Conservation (phyloP, 192 early-diverging fungal species). For the Oehlia diaphana region DNA sequence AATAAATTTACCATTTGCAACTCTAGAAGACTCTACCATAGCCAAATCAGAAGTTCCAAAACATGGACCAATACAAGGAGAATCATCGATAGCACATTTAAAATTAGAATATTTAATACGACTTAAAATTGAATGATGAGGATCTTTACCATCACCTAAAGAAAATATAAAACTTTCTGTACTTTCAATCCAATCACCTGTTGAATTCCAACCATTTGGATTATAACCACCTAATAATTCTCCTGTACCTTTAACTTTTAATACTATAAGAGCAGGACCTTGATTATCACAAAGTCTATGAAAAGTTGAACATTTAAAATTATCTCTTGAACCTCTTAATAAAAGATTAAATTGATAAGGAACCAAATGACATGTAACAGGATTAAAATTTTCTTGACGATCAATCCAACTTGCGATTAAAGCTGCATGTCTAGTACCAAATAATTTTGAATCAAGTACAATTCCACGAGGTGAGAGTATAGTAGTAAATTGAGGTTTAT, state of each 20-base stretch:
- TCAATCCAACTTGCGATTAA: constrained; percentile 20
- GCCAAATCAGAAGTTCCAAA: background rate
- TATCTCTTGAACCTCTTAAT: constrained; percentile 8
- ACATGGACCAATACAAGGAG: constrained; percentile 1
- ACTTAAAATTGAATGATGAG: background rate
- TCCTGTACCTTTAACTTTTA: constrained; percentile 7
- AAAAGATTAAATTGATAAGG: constrained; percentile 12
- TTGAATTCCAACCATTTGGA: constrained; percentile 5
- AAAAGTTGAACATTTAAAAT: background rate
- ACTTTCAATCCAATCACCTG: background rate
- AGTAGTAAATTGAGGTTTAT: background rate
- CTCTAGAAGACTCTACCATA: background rate
- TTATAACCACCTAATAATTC: constrained; percentile 11
- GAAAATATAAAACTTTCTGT: constrained; percentile 21
- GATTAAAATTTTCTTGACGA: background rate
- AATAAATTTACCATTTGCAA: background rate
- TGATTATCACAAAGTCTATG: constrained; percentile 14
- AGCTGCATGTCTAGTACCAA: background rate
- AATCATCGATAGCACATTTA: background rate
- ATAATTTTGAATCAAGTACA: background rate
- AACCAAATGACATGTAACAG: background rate
- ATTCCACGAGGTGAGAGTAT: background rate
- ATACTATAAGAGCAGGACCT: background rate
- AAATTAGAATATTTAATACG: background rate
- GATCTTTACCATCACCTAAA: constrained; percentile 9